Conservation (phyloP, 495 filamentous ascomycete genomes). For the Pyrenopolyporus hunteri region DNA sequence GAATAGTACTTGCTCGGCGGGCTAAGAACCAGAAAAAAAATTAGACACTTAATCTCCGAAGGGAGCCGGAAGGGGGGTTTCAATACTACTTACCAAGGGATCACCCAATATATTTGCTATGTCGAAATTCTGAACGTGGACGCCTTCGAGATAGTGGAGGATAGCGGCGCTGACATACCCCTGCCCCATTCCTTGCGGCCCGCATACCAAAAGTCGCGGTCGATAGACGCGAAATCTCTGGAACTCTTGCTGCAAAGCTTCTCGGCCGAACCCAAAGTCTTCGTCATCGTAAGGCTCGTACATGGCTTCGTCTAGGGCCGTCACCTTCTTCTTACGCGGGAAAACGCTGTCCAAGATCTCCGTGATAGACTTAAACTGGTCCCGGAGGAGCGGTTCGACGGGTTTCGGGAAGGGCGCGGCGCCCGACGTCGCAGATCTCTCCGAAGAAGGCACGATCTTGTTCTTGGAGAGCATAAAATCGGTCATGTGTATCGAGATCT, state of each 20-base stretch:
- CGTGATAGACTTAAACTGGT: constrained; percentile 70
- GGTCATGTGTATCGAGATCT: constrained; percentile 81
- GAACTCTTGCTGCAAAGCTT: constrained; percentile 88
- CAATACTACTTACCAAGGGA: constrained; percentile 53
- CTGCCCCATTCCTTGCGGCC: constrained; percentile 88
- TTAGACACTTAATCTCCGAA: no score
- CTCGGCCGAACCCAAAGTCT: constrained; percentile 78
- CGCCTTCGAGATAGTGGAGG: constrained; percentile 85
- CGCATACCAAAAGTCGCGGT: constrained; percentile 80
- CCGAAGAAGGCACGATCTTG: constrained; percentile 93
- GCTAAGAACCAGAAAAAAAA: no score
- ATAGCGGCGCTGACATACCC: constrained; percentile 87
- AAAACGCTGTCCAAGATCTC: constrained; percentile 74
- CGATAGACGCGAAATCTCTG: constrained; percentile 88
- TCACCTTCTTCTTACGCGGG: constrained; percentile 80
- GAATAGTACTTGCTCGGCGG: constrained; percentile 84
- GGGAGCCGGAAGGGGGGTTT: no score
- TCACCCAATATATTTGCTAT: constrained; percentile 74
- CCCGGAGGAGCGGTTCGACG: constrained; percentile 81
- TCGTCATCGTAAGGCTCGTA: constrained; percentile 83
- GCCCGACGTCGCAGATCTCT: constrained; percentile 81
- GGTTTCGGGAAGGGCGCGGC: constrained; percentile 76
- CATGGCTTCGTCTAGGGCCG: constrained; percentile 91
- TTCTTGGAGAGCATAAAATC: constrained; percentile 97
- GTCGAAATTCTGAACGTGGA: constrained; percentile 96